Conservation (phyloP, 2,329 filamentous ascomycete species). For the Phaeosphaeriaceae sp. region DNA sequence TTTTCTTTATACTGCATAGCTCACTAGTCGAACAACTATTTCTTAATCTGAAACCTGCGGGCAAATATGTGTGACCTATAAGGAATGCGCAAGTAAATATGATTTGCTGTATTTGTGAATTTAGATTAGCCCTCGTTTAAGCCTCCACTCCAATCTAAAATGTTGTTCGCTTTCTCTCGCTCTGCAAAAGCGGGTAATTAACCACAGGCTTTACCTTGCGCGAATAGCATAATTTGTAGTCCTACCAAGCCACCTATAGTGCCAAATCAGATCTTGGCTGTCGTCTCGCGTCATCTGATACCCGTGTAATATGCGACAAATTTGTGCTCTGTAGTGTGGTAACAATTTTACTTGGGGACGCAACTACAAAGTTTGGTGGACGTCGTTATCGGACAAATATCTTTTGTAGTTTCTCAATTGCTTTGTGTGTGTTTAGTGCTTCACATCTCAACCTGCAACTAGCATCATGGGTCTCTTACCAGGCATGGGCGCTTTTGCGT, state of each 20-base stretch:
- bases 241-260: not conserved
- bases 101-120: too few relatives aligned
- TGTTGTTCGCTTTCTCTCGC: not conserved
- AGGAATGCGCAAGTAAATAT: too few relatives aligned
- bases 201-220: slow-evolving; percentile 1
- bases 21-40: too few relatives aligned
- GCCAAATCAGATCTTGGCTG: not conserved
- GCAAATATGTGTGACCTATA: too few relatives aligned
- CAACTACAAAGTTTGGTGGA: too few relatives aligned
- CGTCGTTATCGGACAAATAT: not conserved
- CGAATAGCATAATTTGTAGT: not conserved
- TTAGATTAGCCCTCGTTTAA: too few relatives aligned
- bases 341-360: not conserved
- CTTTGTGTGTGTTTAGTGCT: too few relatives aligned
- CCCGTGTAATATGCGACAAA: not conserved
- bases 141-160: too few relatives aligned
- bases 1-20: not conserved
- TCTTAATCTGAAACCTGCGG: too few relatives aligned
- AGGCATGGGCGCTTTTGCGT: not conserved
- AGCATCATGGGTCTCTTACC: slow-evolving; percentile 10
- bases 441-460: not conserved
- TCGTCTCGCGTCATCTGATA: not conserved
- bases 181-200: slow-evolving; percentile 14
- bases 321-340: not conserved
- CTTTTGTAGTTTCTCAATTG: not conserved